Base-by-base conservation (phyloP, 1,139 yeast species). In the Zygosaccharomyces sapae region DNA sequence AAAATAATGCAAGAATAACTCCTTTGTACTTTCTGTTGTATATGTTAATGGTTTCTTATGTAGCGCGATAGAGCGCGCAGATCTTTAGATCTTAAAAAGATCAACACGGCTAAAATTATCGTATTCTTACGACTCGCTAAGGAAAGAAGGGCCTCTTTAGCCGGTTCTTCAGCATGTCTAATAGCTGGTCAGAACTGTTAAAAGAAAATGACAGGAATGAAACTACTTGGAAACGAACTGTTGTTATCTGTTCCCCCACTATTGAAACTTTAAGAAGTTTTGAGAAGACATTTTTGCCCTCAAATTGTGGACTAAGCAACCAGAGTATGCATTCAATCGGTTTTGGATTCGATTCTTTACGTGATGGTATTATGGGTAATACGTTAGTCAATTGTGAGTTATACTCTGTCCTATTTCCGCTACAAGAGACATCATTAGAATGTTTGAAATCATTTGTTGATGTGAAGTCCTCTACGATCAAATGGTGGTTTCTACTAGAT, bases 401-500 rank as follows among this genome's bases (percentile, higher is more conserved):
- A 9, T 46, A 46, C 36, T 29, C 49, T 24, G 20, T 43, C n/a
- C 22, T 34, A 13, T 43, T 43, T 27, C 49, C 49, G 4, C 5
- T 46, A 9, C 27, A 5, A 13, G 19, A 20, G 7, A 13, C 10
- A 5, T 25, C 39, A 8, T 12, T 46, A 10, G 44, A 39, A 9
- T 43, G 27, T 24, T 24, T 46, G 12, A 27, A 34, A 29, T 41
- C 49, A 35, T 34, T 43, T 27, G 35, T 46, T 27, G 27, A 42
- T 13, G 16, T 30, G 20, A 27, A 27, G 19, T 27, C 33, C 19
- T n/a, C 24, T 38, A 8, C 31, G 6, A 40, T 50, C 12, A 48
- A 47, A 19, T 55, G 55, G 56, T 43, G 50, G 10, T 48, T 54
- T 25, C 18, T 58, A 10, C 44, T 58, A n/a, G 61, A 58, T 46